phyloP scores from a whole-genome alignment of 345 rosid genomes.

The Ceriops decandra region DNA sequence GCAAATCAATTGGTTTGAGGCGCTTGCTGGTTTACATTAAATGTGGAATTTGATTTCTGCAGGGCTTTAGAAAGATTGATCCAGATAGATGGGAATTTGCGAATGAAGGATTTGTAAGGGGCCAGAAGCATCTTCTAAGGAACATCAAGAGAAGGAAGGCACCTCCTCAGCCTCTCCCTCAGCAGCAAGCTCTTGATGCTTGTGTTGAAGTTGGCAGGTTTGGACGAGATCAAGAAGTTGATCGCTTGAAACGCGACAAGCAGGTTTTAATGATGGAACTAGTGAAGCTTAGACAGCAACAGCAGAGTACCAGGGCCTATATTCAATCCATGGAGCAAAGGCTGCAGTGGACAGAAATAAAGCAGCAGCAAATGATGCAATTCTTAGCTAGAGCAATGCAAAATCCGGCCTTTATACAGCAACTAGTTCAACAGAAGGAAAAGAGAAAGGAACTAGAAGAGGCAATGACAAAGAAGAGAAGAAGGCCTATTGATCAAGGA shows the following conservation, averaged over 20 bases:
- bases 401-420: slow-evolving; percentile 61
- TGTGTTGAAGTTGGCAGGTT: slow-evolving; percentile 55
- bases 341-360: slow-evolving; percentile 60
- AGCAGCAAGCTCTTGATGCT: slow-evolving; percentile 38
- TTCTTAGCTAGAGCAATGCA: slow-evolving; percentile 67
- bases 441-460: slow-evolving; percentile 54
- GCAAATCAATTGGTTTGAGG: background rate
- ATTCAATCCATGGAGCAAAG: slow-evolving; percentile 66
- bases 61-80: slow-evolving; percentile 88
- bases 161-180: slow-evolving; percentile 30
- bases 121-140: slow-evolving; percentile 64
- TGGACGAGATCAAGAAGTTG: slow-evolving; percentile 41
- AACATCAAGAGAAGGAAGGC: slow-evolving; percentile 65
- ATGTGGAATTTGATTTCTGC: slow-evolving; percentile 8
- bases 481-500: slow-evolving; percentile 38
- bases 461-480: slow-evolving; percentile 42
- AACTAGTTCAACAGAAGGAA: slow-evolving; percentile 45
- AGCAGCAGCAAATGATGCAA: slow-evolving; percentile 87
- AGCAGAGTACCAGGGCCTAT: slow-evolving; percentile 52
- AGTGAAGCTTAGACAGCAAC: slow-evolving; percentile 66
- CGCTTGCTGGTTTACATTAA: background rate
- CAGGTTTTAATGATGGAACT: slow-evolving; percentile 53
- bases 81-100: slow-evolving; percentile 83
- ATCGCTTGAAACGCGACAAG: slow-evolving; percentile 59
- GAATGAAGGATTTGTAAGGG: slow-evolving; percentile 74